These are phyloP conservation scores for Malassezia equina DNA, from an alignment of 1,284 basidiomycete species.

Conservation along the genomic window DNA sequence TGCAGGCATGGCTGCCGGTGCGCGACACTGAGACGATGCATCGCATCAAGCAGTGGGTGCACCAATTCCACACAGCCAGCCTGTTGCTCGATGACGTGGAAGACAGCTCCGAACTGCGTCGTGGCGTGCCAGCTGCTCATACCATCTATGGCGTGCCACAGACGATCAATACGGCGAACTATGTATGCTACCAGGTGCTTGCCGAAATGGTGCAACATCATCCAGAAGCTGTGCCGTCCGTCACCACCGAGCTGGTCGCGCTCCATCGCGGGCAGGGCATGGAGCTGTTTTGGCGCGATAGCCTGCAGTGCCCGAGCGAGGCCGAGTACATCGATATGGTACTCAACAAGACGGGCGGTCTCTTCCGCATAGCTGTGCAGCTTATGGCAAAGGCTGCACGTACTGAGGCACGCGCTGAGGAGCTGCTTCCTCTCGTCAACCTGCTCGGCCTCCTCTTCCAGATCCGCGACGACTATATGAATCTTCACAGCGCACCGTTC, in stretches of 20 bases:
- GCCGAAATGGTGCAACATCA: conserved; percentile 57
- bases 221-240: conserved; percentile 55
- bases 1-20: conserved; percentile 84
- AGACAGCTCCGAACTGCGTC: conserved; percentile 78
- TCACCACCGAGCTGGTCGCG: conserved; percentile 62
- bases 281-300: conserved; percentile 89
- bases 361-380: conserved; percentile 84
- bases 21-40: conserved; percentile 59
- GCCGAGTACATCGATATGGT: conserved; percentile 94
- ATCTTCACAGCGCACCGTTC: conserved; percentile 77
- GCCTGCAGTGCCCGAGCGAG: conserved; percentile 80
- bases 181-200: conserved; percentile 70
- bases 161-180: conserved; percentile 95
- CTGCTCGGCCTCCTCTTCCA: conserved; percentile 90
- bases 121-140: conserved; percentile 80
- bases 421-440: conserved; percentile 69
- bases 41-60: conserved; percentile 69
- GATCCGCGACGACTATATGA: conserved; percentile 95
- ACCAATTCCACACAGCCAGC: conserved; percentile 88
- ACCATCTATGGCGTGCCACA: conserved; percentile 92
- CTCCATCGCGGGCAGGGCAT: conserved; percentile 91
- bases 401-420: not conserved
- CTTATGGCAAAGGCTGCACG: conserved; percentile 62
- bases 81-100: conserved; percentile 95
- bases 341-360: conserved; percentile 93